Evolutionary conservation across 495 filamentous ascomycete genomes (phyloP).

Genomic region (Aspergillus incahuasiensis): DNA sequence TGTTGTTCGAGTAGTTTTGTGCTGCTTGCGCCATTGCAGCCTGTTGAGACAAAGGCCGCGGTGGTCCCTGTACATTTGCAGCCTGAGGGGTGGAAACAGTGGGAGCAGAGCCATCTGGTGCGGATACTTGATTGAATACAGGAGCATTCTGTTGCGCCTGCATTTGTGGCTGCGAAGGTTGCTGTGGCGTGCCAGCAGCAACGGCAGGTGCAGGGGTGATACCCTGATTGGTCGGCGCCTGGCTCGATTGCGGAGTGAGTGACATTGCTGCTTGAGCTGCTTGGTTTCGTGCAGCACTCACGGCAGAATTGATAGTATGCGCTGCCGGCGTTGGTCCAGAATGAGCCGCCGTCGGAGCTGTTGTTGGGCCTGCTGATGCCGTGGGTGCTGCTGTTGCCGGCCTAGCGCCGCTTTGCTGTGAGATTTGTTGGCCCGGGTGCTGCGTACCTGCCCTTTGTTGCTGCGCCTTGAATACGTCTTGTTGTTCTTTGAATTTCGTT

Average conservation of each 20-base stretch:
- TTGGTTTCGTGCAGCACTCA: slow-evolving; percentile 48
- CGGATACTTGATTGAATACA: slow-evolving; percentile 36
- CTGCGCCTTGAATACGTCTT: slow-evolving; percentile 42
- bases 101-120: slow-evolving; percentile 35
- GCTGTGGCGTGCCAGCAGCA: slow-evolving; percentile 39
- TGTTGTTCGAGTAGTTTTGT: slow-evolving; percentile 51
- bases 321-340: slow-evolving; percentile 41
- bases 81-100: slow-evolving; percentile 40
- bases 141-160: slow-evolving; percentile 32
- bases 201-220: slow-evolving; percentile 22
- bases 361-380: slow-evolving; percentile 19
- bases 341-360: slow-evolving; percentile 25
- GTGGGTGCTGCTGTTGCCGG: slow-evolving; percentile 9
- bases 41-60: slow-evolving; percentile 57
- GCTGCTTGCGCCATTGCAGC: slow-evolving; percentile 59
- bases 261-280: slow-evolving; percentile 38
- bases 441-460: slow-evolving; percentile 28
- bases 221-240: slow-evolving; percentile 33
- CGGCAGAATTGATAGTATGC: slow-evolving; percentile 51
- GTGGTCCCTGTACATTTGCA: slow-evolving; percentile 44
- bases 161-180: slow-evolving; percentile 40
- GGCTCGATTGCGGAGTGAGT: slow-evolving; percentile 36
- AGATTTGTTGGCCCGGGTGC: slow-evolving; percentile 9
- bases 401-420: slow-evolving; percentile 17
- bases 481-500: slow-evolving; percentile 45